These are phyloP conservation scores for Auricularia auricula-judae DNA, from an alignment of 768 basidiomycete genomes.

Conservation along the genomic window DNA sequence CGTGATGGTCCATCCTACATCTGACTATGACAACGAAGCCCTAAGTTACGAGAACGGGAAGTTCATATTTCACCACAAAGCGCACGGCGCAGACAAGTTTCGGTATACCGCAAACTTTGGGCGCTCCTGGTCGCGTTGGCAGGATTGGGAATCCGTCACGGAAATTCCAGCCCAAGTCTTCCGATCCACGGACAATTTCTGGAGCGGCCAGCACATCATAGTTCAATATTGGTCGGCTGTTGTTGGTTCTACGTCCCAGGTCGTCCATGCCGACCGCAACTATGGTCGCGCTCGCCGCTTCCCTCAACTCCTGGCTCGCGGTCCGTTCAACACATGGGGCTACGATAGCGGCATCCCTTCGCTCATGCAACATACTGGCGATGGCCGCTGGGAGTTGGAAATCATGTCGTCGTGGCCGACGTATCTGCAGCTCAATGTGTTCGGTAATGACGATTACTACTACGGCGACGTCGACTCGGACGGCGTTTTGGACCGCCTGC, in stretches of 20 bases:
- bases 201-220: slow-evolving; percentile 77
- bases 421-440: slow-evolving; percentile 83
- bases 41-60: slow-evolving; percentile 46
- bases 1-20: slow-evolving; percentile 75
- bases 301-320: slow-evolving; percentile 79
- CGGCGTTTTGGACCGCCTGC: slow-evolving; percentile 80
- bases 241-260: slow-evolving; percentile 47
- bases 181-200: slow-evolving; percentile 39
- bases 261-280: slow-evolving; percentile 68
- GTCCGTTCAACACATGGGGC: slow-evolving; percentile 87
- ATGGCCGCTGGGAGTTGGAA: slow-evolving; percentile 74
- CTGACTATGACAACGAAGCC: slow-evolving; percentile 55
- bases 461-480: slow-evolving; percentile 87
- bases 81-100: slow-evolving; percentile 78
- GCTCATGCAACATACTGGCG: slow-evolving; percentile 49
- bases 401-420: slow-evolving; percentile 89
- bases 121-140: slow-evolving; percentile 74
- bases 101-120: slow-evolving; percentile 85
- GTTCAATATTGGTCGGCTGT: slow-evolving; percentile 83
- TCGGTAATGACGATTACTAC: slow-evolving; percentile 83
- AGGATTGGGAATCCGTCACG: slow-evolving; percentile 63
- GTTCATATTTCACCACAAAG: slow-evolving; percentile 72
- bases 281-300: slow-evolving; percentile 60
- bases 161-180: slow-evolving; percentile 52
- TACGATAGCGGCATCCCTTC: slow-evolving; percentile 73